Percentiles rank a stretch among this genome's conserved stretches.
Conservation (phyloP, 2,329 filamentous ascomycete genomes). For the Trichoderma pleuroti region DNA sequence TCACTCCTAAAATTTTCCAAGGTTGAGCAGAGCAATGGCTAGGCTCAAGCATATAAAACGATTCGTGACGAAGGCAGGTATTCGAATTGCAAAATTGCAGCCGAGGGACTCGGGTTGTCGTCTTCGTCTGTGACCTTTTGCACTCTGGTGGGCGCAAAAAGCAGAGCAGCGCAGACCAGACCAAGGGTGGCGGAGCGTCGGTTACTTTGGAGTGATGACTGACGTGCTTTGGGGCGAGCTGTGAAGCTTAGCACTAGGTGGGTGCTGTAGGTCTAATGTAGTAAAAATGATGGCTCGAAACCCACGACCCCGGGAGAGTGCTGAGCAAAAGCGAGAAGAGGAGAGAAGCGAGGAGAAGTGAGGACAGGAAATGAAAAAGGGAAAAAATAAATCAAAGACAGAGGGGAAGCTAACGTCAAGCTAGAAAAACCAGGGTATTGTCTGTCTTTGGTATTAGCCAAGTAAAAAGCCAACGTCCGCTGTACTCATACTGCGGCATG, state of each 20-base stretch:
- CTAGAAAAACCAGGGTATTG: constrained; percentile 1
- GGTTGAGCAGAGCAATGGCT: not conserved
- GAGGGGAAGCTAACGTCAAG: not conserved
- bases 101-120: not conserved
- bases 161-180: not conserved
- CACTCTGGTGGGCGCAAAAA: not conserved
- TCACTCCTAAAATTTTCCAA: not conserved
- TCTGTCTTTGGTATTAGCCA: constrained; percentile 7
- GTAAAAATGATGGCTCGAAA: not conserved
- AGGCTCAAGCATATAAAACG: not conserved
- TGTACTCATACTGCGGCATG: not conserved
- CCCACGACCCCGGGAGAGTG: not conserved
- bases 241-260: not conserved
- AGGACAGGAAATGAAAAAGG: not conserved
- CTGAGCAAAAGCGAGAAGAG: not conserved
- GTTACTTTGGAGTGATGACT: not conserved
- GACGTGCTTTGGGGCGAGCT: not conserved
- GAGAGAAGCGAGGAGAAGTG: not conserved
- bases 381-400: not conserved
- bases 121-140: not conserved
- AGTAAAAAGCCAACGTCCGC: not conserved
- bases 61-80: not conserved
- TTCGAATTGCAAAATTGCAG: not conserved
- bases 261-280: not conserved
- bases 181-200: not conserved